Evolutionary conservation across 2,329 filamentous ascomycete species (phyloP).

Genomic region (Taxawa tesnikishii): DNA sequence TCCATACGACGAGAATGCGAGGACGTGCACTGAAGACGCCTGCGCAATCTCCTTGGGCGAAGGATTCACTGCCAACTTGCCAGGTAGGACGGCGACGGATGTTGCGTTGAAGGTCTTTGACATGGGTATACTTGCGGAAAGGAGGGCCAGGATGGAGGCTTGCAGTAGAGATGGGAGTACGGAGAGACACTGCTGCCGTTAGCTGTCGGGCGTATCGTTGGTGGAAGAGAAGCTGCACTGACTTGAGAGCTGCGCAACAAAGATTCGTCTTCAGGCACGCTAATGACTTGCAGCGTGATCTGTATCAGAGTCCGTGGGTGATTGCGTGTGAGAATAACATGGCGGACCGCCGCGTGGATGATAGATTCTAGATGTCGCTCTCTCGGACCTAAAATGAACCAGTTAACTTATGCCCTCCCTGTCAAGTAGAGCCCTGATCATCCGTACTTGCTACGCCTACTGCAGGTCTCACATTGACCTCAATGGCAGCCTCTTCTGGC

Average conservation of each 20-base stretch:
- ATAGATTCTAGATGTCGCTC: constrained; percentile 68
- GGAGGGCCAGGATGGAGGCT: constrained; percentile 61
- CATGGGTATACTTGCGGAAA: constrained; percentile 74
- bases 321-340: constrained; percentile 61
- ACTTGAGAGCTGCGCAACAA: constrained; percentile 49
- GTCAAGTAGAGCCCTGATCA: neutral
- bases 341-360: constrained; percentile 58
- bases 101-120: constrained; percentile 53
- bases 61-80: constrained; percentile 34
- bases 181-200: constrained; percentile 50
- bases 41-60: constrained; percentile 47
- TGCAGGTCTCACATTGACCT: constrained; percentile 79
- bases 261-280: constrained; percentile 53
- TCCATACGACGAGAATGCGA: constrained; percentile 65
- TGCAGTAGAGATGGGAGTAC: constrained; percentile 75
- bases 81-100: constrained; percentile 22
- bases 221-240: constrained; percentile 17
- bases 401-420: neutral
- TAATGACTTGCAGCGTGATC: constrained; percentile 65
- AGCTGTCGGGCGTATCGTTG: constrained; percentile 1
- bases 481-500: constrained; percentile 79
- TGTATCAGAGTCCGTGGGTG: constrained; percentile 71
- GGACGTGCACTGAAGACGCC: constrained; percentile 65
- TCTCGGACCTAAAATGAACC: constrained; percentile 21
- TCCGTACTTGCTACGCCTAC: constrained; percentile 65